phyloP scores from a whole-genome alignment of 331 rosid species.

The Acacia concinna region DNA sequence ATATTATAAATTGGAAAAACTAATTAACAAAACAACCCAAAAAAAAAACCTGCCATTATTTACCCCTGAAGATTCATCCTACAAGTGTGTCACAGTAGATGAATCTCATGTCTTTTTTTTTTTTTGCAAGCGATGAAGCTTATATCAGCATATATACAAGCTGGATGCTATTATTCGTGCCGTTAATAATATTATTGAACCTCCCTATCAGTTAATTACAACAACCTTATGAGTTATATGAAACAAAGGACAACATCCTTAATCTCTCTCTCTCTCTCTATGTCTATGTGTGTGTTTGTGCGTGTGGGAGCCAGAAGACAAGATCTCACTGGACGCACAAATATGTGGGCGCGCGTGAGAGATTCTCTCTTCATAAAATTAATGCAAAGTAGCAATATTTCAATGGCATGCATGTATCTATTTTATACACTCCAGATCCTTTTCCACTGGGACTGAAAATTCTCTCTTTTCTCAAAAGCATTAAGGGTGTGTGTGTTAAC shows the following conservation, averaged over 20 bases:
- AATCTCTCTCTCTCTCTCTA: background rate
- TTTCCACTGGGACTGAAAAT: background rate
- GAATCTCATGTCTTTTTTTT: background rate
- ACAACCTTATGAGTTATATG: slow-evolving; percentile 1
- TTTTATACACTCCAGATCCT: background rate
- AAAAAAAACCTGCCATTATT: background rate
- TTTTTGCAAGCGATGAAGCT: background rate
- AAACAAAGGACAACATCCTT: background rate
- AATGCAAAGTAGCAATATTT: background rate
- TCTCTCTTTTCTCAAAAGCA: background rate
- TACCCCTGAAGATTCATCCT: background rate
- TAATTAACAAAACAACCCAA: background rate
- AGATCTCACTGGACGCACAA: background rate
- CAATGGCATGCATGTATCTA: background rate
- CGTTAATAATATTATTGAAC: background rate
- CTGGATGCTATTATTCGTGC: background rate
- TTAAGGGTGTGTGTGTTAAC: background rate
- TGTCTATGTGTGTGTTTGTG: background rate
- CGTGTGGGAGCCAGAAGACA: background rate
- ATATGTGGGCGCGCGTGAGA: background rate
- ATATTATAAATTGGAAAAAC: background rate
- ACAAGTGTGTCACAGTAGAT: background rate
- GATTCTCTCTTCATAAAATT: background rate
- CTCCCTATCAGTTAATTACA: background rate
- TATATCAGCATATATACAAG: background rate